Conservation (phyloP, 2,329 filamentous ascomycete genomes). For the Beauveria asiatica region DNA sequence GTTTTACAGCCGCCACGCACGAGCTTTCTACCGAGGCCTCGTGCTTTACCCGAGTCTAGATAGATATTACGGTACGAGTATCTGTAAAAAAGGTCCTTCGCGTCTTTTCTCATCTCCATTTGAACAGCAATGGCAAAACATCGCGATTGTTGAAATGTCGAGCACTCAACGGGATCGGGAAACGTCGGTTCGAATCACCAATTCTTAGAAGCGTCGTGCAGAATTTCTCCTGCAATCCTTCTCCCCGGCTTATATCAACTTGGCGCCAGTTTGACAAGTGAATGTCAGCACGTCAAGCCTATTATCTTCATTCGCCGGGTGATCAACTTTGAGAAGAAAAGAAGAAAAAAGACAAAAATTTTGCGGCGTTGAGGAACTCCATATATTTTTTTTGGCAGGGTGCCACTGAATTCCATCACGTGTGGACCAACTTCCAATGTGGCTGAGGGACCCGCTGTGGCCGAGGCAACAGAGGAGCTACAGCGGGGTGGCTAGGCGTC, state of each 20-base stretch:
- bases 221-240: constrained; percentile 32
- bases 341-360: constrained; percentile 16
- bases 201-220: constrained; percentile 55
- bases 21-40: not conserved
- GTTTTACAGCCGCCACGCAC: no score
- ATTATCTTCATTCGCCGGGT: constrained; percentile 45
- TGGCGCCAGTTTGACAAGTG: constrained; percentile 31
- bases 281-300: constrained; percentile 38
- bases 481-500: not conserved
- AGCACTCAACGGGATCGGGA: constrained; percentile 57
- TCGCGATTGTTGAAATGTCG: constrained; percentile 36
- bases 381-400: not conserved
- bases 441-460: not conserved
- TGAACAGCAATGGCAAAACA: not conserved
- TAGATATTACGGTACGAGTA: not conserved
- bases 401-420: not conserved
- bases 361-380: not conserved
- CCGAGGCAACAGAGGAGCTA: not conserved
- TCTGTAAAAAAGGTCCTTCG: not conserved
- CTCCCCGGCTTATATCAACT: constrained; percentile 54
- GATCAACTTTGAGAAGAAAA: constrained; percentile 45
- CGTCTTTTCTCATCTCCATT: not conserved
- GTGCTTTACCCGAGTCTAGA: not conserved
- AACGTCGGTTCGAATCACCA: constrained; percentile 47
- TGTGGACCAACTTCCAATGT: not conserved